Evolutionary conservation across 768 basidiomycete species (phyloP).

Genomic region (Porpolomopsis calyptriformis): DNA sequence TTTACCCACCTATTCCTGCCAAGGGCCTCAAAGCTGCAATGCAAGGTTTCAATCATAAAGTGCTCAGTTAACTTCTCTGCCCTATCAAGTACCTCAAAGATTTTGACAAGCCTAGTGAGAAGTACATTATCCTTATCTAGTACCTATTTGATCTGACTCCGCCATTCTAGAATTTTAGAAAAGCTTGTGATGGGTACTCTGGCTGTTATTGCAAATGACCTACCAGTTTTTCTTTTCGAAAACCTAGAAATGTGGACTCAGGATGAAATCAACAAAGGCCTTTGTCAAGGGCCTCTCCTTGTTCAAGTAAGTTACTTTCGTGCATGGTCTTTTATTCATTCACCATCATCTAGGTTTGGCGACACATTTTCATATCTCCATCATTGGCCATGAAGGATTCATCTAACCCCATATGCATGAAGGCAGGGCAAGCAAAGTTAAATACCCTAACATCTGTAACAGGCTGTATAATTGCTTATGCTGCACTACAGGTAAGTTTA

Average conservation of each 20-base stretch:
- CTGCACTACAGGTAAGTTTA: slow-evolving; percentile 9
- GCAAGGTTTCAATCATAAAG: slow-evolving; percentile 6
- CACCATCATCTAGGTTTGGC: slow-evolving; percentile 4
- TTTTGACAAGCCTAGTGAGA: slow-evolving; percentile 1
- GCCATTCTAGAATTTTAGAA: not conserved
- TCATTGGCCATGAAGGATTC: slow-evolving; percentile 3
- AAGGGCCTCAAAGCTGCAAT: not conserved
- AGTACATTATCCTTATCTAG: not conserved
- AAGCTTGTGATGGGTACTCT: not conserved
- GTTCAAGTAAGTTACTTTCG: slow-evolving; percentile 6
- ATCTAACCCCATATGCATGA: not conserved
- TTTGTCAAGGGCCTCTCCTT: slow-evolving; percentile 5
- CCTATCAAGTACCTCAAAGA: slow-evolving; percentile 3
- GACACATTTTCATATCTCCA: slow-evolving; percentile 10
- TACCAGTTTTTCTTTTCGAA: not conserved
- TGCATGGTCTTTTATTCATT: not conserved
- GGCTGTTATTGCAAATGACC: not conserved
- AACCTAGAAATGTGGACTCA: not conserved
- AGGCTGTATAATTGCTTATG: slow-evolving; percentile 8
- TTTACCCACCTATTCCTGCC: slow-evolving; percentile 6
- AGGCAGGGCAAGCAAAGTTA: slow-evolving; percentile 6
- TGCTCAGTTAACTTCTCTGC: slow-evolving; percentile 6
- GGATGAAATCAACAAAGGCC: slow-evolving; percentile 4
- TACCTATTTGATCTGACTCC: not conserved
- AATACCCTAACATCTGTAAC: slow-evolving; percentile 4